Base-by-base conservation (phyloP, 345 rosid genomes). In the Eucalyptus guilfoylei region DNA sequence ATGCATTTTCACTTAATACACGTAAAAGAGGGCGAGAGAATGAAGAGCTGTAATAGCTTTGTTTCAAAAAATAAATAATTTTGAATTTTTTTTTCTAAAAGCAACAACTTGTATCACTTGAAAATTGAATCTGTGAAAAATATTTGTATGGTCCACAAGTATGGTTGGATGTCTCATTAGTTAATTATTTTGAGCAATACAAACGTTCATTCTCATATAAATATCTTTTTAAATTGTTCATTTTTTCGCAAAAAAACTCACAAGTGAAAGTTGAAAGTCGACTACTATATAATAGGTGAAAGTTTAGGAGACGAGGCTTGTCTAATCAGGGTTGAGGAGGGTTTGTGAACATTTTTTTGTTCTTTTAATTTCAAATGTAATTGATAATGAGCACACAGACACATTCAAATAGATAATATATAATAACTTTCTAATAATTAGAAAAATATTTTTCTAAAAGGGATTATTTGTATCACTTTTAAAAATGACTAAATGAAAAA, bases 381-480 rank as follows among this genome's bases (percentile, higher is more conserved):
- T 62, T 0, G 3, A 14, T 13, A 62, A 30, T 7, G 16, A 30
- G 2, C 58, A 0, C 34, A 62, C 5, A 6, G 0, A 30, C 64
- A 58, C 64, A 26, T 62, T 52, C 26, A 52, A 21, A 52, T 52
- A 52, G 26, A 52, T 52, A 21, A 52, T 52, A 4, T 52, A 28
- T 0, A 16, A 30, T 62, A 7, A 62, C 0, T 30, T 62, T 28
- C 2, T 13, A 28, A 28, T 60, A 60, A 58, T 52, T 8, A 58
- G 7, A n/a, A n/a, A n/a, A n/a, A n/a, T n/a, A n/a, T n/a, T n/a
- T n/a, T n/a, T n/a, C n/a, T n/a, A n/a, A n/a, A n/a, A 24, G 30
- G 1, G 64, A 58, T 58, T 58, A 5, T 11, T 26, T 58, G 14
- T 10, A 58, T 60, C 1, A 1, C 14, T 60, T 26, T 26, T 12